These are phyloP conservation scores for Flaveria linearis DNA, from an alignment of 129 eudicot species.

Conservation along the genomic window DNA sequence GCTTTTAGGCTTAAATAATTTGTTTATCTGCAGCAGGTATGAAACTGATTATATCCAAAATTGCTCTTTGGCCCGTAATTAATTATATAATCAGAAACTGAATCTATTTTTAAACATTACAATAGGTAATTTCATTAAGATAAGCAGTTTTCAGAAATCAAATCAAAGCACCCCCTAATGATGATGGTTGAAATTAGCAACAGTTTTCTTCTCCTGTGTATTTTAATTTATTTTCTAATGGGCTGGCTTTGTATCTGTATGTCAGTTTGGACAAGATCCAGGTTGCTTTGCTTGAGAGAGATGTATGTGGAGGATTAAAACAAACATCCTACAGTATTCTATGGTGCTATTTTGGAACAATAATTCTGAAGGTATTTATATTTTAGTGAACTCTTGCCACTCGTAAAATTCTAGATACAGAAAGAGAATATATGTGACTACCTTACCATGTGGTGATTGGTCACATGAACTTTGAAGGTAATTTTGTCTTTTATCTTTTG, in stretches of 20 bases:
- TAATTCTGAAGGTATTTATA: constrained; percentile 47
- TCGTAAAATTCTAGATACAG: constrained; percentile 6
- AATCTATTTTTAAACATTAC: neutral
- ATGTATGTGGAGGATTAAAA: constrained; percentile 48
- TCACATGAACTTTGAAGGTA: neutral
- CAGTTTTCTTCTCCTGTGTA: no score
- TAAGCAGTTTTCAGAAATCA: neutral
- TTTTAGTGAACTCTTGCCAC: constrained; percentile 17
- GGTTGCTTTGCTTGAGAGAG: constrained; percentile 48
- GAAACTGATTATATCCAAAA: constrained; percentile 5
- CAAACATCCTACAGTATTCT: constrained; percentile 60
- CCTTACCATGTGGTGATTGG: neutral
- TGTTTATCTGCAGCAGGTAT: neutral
- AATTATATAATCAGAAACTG: constrained; percentile 5
- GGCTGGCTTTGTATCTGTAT: constrained; percentile 32
- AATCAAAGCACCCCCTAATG: constrained; percentile 16
- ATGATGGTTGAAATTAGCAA: no score
- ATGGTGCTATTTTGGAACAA: constrained; percentile 59
- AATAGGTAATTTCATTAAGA: neutral
- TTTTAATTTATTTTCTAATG: no score
- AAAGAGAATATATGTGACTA: constrained; percentile 14
- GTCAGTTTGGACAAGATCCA: constrained; percentile 75
- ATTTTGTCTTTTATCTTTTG: neutral
- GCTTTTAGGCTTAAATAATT: neutral
- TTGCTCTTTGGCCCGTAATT: neutral